Evolutionary conservation across 106 monocot genomes (phyloP).

Genomic region (Narthecium ossifragum): DNA sequence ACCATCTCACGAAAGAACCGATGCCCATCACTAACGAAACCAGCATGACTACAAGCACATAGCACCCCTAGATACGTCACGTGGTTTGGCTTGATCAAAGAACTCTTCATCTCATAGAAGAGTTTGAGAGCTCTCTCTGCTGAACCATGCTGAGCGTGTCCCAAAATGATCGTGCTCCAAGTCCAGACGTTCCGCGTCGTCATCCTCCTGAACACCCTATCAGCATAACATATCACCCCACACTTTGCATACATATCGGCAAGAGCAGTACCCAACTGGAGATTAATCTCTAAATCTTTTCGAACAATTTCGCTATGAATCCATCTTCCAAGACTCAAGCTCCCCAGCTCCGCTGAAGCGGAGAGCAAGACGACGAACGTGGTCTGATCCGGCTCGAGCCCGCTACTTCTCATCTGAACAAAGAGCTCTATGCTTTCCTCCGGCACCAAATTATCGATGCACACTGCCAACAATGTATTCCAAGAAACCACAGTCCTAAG

Average conservation of each 20-base stretch:
- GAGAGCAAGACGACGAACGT: constrained; percentile 56
- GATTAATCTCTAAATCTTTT: constrained; percentile 7
- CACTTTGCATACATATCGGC: constrained; percentile 83
- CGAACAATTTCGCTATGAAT: constrained; percentile 37
- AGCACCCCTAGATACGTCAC: constrained; percentile 73
- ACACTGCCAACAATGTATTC: constrained; percentile 50
- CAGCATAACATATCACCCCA: constrained; percentile 27
- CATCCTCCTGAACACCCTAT: constrained; percentile 41
- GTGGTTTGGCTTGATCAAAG: constrained; percentile 42
- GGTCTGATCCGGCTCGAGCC: constrained; percentile 37
- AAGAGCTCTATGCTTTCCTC: constrained; percentile 31
- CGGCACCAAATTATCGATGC: constrained; percentile 14
- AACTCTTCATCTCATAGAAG: constrained; percentile 44
- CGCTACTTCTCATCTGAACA: constrained; percentile 21
- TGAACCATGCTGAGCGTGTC: constrained; percentile 45
- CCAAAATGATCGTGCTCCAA: constrained; percentile 71
- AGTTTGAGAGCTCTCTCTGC: constrained; percentile 37
- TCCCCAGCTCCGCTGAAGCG: constrained; percentile 44
- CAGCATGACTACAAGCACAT: constrained; percentile 64
- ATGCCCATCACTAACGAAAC: constrained; percentile 37
- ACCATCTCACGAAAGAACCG: constrained; percentile 60
- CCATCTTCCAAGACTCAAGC: constrained; percentile 51
- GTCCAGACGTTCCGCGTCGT: constrained; percentile 53
- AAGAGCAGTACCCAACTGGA: constrained; percentile 49
- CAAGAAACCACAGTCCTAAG: constrained; percentile 46